phyloP scores from a whole-genome alignment of 1,139 yeast genomes.

The Taphrina betulina region DNA sequence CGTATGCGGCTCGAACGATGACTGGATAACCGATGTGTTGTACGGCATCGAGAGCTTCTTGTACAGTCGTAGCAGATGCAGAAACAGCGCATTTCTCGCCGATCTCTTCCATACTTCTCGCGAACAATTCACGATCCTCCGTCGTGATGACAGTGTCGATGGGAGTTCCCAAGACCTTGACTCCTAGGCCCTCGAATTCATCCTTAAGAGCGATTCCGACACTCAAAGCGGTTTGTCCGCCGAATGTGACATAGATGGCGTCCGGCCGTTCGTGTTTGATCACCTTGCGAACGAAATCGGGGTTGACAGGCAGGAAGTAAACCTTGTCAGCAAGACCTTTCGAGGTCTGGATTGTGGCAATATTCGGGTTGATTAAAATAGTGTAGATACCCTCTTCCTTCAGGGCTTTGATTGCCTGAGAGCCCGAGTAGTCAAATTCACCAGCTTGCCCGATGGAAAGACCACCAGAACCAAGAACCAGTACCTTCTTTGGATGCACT shows the following conservation, averaged over 20 bases:
- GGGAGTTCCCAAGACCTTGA: constrained; percentile 93
- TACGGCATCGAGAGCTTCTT: constrained; percentile 83
- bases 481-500: constrained; percentile 84
- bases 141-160: constrained; percentile 95
- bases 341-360: constrained; percentile 98
- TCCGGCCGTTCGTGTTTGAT: constrained; percentile 94
- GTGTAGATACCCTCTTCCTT: constrained; percentile 97
- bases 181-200: constrained; percentile 88
- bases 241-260: constrained; percentile 94
- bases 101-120: constrained; percentile 91
- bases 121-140: constrained; percentile 94
- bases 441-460: constrained; percentile 99
- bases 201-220: constrained; percentile 96
- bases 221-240: constrained; percentile 96
- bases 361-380: constrained; percentile 91
- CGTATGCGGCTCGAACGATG: constrained; percentile 95
- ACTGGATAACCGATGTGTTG: constrained; percentile 89
- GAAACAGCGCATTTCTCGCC: constrained; percentile 93
- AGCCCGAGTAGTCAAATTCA: constrained; percentile 89
- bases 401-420: constrained; percentile 75
- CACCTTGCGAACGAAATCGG: constrained; percentile 94
- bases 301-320: constrained; percentile 91
- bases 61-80: constrained; percentile 73
- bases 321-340: constrained; percentile 94
- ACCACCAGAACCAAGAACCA: constrained; percentile 98